Percentiles rank a stretch among this genome's conserved stretches.
phyloP scores from a whole-genome alignment of 805 yeast genomes.

The Sugiyamaella floridensis region DNA sequence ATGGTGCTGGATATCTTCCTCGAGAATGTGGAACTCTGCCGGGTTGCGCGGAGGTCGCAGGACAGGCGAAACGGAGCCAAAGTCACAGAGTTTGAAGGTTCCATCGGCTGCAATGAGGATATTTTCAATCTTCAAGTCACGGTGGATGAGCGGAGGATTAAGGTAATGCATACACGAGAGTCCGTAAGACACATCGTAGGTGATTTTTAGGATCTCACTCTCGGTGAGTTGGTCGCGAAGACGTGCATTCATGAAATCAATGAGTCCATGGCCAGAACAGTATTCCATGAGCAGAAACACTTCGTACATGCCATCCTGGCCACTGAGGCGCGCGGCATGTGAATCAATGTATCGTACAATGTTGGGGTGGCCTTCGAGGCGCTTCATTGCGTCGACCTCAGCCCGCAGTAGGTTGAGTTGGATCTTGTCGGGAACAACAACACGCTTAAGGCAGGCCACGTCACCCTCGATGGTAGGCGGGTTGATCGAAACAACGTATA shows the following conservation, averaged over 20 bases:
- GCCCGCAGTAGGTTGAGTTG: constrained; percentile 77
- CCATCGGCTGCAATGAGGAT: constrained; percentile 5
- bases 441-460: constrained; percentile 83
- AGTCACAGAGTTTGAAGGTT: constrained; percentile 79
- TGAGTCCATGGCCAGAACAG: constrained; percentile 77
- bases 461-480: constrained; percentile 50
- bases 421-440: constrained; percentile 87
- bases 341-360: constrained; percentile 91
- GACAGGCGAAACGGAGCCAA: constrained; percentile 77
- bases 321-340: constrained; percentile 71
- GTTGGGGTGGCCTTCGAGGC: constrained; percentile 67
- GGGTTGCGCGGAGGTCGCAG: constrained; percentile 68
- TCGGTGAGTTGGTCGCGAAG: constrained; percentile 72
- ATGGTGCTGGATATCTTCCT: constrained; percentile 79
- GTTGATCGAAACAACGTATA: constrained; percentile 67
- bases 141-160: constrained; percentile 65
- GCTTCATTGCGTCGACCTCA: constrained; percentile 96
- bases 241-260: constrained; percentile 82
- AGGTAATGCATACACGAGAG: constrained; percentile 77
- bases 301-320: constrained; percentile 54
- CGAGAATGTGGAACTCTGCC: constrained; percentile 65
- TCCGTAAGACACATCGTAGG: constrained; percentile 75
- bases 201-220: constrained; percentile 70
- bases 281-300: constrained; percentile 89
- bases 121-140: constrained; percentile 93